phyloP scores from a whole-genome alignment of 23 red algal genomes.

The Gracilaria caudata region DNA sequence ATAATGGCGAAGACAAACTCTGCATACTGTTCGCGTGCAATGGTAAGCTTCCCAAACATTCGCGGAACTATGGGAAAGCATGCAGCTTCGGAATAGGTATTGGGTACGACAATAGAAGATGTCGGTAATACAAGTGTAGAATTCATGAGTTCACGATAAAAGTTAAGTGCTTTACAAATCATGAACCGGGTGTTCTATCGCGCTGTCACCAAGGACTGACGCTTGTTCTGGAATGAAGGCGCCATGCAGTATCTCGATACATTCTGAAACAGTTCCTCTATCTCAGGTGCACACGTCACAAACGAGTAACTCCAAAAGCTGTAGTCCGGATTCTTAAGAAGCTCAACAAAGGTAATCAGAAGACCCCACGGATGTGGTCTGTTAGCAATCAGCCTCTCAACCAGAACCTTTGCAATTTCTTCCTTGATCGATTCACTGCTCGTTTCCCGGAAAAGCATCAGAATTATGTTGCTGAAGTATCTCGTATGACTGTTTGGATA shows the following conservation, averaged over 20 bases:
- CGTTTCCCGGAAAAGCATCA: constrained; percentile 85
- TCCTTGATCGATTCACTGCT: constrained; percentile 81
- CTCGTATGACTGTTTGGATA: constrained; percentile 94
- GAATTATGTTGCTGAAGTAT: constrained; percentile 86
- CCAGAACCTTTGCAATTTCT: constrained; percentile 86
- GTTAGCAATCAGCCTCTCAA: constrained; percentile 94
- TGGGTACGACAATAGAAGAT: not conserved
- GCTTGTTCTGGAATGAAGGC: constrained; percentile 45
- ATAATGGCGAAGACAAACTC: too few species aligned
- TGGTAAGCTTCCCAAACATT: too few species aligned
- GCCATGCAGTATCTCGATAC: constrained; percentile 90
- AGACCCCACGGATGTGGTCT: constrained; percentile 99
- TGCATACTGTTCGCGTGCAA: too few species aligned
- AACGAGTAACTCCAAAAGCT: constrained; percentile 94
- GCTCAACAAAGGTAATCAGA: constrained; percentile 93
- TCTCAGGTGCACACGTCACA: constrained; percentile 87
- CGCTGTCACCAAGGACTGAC: constrained; percentile 17
- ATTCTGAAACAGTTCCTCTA: constrained; percentile 86
- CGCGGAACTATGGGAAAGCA: too few species aligned
- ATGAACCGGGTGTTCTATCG: not conserved
- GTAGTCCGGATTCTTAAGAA: constrained; percentile 92
- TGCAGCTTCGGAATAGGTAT: too few species aligned
- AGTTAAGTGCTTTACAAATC: not conserved
- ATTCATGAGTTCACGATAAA: not conserved
- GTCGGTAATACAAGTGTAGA: not conserved